These are phyloP conservation scores for Penicillium sp. DNA, from an alignment of 2,329 filamentous ascomycete genomes.

Conservation along the genomic window DNA sequence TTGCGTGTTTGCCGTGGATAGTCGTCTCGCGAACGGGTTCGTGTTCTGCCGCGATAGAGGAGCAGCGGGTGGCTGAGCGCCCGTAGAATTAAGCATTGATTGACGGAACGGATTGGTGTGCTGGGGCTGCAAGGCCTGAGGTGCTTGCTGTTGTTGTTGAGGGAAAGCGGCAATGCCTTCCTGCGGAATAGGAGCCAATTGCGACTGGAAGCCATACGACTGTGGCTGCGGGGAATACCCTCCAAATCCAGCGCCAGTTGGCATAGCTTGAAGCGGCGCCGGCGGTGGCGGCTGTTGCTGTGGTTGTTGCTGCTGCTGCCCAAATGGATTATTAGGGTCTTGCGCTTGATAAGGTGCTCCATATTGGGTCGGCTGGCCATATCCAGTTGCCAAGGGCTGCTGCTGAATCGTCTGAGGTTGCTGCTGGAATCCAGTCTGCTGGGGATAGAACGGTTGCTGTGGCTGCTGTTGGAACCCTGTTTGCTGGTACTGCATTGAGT, in stretches of 20 bases:
- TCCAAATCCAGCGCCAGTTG: constrained; percentile 72
- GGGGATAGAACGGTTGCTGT: constrained; percentile 30
- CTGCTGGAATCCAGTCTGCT: constrained; percentile 31
- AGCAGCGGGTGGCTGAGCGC: constrained; percentile 41
- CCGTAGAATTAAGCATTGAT: constrained; percentile 56
- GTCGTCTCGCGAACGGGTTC: constrained; percentile 72
- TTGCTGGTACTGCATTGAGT: constrained; percentile 33
- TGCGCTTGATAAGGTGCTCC: constrained; percentile 22
- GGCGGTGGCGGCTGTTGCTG: constrained; percentile 20
- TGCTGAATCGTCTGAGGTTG: constrained; percentile 27
- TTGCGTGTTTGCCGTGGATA: constrained; percentile 30
- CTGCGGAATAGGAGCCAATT: constrained; percentile 42
- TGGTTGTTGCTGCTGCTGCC: constrained; percentile 19
- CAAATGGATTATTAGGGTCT: constrained; percentile 31
- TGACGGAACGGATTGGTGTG: constrained; percentile 85
- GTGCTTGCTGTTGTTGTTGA: constrained; percentile 33
- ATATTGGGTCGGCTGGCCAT: constrained; percentile 17
- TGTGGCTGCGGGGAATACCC: constrained; percentile 67
- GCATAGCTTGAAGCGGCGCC: constrained; percentile 51
- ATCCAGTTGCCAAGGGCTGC: constrained; percentile 26
- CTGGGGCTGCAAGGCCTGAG: constrained; percentile 37
- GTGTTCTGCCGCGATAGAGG: constrained; percentile 58
- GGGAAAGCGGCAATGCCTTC: constrained; percentile 41
- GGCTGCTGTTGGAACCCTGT: constrained; percentile 32
- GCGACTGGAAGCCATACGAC: constrained; percentile 41